phyloP scores from a whole-genome alignment of 1,139 yeast species.

The Ogataea hybrid region DNA sequence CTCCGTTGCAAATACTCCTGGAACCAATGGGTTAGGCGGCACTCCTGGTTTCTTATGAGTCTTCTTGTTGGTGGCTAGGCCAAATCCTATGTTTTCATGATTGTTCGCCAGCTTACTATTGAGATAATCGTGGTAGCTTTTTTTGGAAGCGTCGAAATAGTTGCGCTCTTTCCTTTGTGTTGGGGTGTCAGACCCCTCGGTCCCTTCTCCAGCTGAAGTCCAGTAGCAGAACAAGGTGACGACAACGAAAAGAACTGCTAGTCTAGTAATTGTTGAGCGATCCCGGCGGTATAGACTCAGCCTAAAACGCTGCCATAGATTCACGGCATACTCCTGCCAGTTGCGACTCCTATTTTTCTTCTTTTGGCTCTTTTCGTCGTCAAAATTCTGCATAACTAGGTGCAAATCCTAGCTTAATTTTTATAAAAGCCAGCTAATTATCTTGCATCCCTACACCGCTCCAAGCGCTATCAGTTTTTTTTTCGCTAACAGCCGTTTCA shows the following conservation, averaged over 20 bases:
- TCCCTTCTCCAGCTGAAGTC: neutral
- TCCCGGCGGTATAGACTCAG: constrained; percentile 14
- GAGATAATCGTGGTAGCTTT: constrained; percentile 23
- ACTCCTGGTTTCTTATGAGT: constrained; percentile 26
- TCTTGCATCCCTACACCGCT: neutral
- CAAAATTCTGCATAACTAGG: constrained; percentile 10
- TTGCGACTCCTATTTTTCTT: constrained; percentile 9
- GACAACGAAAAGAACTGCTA: constrained; percentile 1
- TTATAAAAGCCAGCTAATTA: constrained; percentile 9
- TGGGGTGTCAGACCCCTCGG: neutral
- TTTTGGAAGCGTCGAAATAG: constrained; percentile 14
- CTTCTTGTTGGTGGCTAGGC: constrained; percentile 20
- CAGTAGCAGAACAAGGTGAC: neutral
- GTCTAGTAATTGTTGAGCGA: constrained; percentile 3
- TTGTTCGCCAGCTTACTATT: constrained; percentile 22
- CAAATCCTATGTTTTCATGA: constrained; percentile 29
- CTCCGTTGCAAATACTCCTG: constrained; percentile 22
- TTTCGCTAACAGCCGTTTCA: neutral
- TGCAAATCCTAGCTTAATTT: neutral
- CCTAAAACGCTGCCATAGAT: constrained; percentile 9
- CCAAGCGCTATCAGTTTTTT: neutral
- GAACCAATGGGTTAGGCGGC: constrained; percentile 24
- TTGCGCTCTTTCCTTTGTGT: constrained; percentile 6
- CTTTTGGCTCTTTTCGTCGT: constrained; percentile 17
- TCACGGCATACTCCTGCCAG: constrained; percentile 9